Conservation (phyloP, 2,329 filamentous ascomycete species). For the Chrysosporium keratinophilum region DNA sequence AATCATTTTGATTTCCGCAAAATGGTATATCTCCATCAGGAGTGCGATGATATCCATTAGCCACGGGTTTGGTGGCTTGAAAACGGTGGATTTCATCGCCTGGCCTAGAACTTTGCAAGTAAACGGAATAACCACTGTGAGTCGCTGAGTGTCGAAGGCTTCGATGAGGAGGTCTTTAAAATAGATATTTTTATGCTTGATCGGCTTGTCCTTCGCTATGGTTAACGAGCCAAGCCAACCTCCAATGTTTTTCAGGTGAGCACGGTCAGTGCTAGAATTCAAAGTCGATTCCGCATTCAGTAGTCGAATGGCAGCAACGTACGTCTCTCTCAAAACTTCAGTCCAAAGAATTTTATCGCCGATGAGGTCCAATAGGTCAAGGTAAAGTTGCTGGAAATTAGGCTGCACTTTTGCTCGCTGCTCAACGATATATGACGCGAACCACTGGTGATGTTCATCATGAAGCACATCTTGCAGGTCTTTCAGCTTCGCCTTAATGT, state of each 20-base stretch:
- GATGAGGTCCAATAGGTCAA: constrained; percentile 77
- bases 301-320: constrained; percentile 71
- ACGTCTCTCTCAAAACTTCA: constrained; percentile 88
- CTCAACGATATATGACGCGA: constrained; percentile 87
- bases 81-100: constrained; percentile 73
- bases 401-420: constrained; percentile 94
- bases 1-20: constrained; percentile 86
- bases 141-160: constrained; percentile 80
- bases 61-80: constrained; percentile 94
- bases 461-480: constrained; percentile 72
- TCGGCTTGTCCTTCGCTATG: constrained; percentile 84
- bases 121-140: constrained; percentile 90
- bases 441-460: constrained; percentile 85
- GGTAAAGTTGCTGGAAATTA: constrained; percentile 88
- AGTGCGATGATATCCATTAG: constrained; percentile 89
- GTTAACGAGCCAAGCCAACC: constrained; percentile 90
- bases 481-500: constrained; percentile 70
- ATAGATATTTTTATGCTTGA: constrained; percentile 91
- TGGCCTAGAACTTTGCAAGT: constrained; percentile 92
- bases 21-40: constrained; percentile 86
- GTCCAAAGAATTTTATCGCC: constrained; percentile 68
- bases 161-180: constrained; percentile 94
- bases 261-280: constrained; percentile 71
- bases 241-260: constrained; percentile 84
- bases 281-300: constrained; percentile 83